These are phyloP conservation scores for Neoarthrinium moseri DNA, from an alignment of 2,329 filamentous ascomycete genomes.

Conservation along the genomic window DNA sequence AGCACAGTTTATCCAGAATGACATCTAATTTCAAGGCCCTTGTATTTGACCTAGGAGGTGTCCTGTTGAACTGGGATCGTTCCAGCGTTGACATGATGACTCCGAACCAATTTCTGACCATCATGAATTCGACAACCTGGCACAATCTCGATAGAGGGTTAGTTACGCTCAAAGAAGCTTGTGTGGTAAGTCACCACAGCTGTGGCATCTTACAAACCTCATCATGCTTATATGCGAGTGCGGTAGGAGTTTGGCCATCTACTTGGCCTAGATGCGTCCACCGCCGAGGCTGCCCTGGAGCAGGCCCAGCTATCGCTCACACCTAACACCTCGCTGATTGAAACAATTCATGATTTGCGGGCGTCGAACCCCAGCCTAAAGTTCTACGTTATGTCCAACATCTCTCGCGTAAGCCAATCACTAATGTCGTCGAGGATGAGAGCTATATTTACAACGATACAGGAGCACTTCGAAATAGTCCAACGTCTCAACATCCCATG, in stretches of 20 bases:
- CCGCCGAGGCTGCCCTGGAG: constrained; percentile 8
- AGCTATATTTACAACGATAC: neutral
- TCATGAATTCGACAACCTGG: constrained; percentile 17
- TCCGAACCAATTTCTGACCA: constrained; percentile 11
- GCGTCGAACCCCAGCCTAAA: constrained; percentile 11
- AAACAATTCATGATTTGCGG: constrained; percentile 12
- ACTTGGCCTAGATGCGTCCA: constrained; percentile 6
- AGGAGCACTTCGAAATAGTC: constrained; percentile 17
- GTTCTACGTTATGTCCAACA: constrained; percentile 22
- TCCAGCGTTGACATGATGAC: constrained; percentile 9
- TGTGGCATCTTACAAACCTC: neutral
- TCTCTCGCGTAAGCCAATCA: constrained; percentile 14
- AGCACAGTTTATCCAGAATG: too few species aligned
- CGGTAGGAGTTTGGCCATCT: constrained; percentile 7
- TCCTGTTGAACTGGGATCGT: constrained; percentile 17
- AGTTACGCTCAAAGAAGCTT: constrained; percentile 13
- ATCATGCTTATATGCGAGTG: neutral
- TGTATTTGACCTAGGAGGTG: constrained; percentile 19
- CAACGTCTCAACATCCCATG: constrained; percentile 6
- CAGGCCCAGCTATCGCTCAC: constrained; percentile 14
- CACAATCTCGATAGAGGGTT: constrained; percentile 15
- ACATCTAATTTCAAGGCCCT: constrained; percentile 12
- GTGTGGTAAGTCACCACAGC: constrained; percentile 6
- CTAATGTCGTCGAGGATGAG: neutral
- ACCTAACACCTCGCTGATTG: constrained; percentile 9